Percentiles rank a stretch among this genome's conserved stretches.
phyloP scores from a whole-genome alignment of 2,329 filamentous ascomycete genomes.

The Scedosporium aurantiacum region DNA sequence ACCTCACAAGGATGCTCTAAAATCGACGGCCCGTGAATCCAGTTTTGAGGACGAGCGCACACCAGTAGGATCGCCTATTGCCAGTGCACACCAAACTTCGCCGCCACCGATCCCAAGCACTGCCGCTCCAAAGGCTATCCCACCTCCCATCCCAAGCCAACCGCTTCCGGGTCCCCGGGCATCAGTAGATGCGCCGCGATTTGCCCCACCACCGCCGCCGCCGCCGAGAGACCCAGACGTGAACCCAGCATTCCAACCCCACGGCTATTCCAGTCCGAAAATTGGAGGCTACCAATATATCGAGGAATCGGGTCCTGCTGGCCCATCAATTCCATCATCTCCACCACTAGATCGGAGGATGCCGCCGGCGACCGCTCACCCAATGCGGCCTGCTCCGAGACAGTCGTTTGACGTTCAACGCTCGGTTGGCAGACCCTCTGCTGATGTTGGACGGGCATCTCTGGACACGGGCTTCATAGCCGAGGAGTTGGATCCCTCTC shows the following conservation, averaged over 20 bases:
- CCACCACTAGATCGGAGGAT: slow-evolving; percentile 33
- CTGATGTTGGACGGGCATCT: slow-evolving; percentile 64
- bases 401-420: slow-evolving; percentile 24
- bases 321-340: slow-evolving; percentile 31
- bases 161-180: slow-evolving; percentile 29
- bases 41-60: slow-evolving; percentile 57
- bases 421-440: slow-evolving; percentile 46
- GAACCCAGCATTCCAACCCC: slow-evolving; percentile 62
- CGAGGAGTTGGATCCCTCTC: slow-evolving; percentile 70
- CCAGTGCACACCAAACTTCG: slow-evolving; percentile 31
- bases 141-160: slow-evolving; percentile 55
- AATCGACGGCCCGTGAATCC: slow-evolving; percentile 65
- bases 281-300: slow-evolving; percentile 24
- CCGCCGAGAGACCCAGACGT: slow-evolving; percentile 23
- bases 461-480: slow-evolving; percentile 78
- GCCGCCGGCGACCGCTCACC: slow-evolving; percentile 17
- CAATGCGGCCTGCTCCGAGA: slow-evolving; percentile 12
- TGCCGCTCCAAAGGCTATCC: slow-evolving; percentile 43
- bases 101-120: slow-evolving; percentile 45
- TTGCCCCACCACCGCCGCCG: slow-evolving; percentile 23
- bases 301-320: slow-evolving; percentile 38
- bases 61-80: slow-evolving; percentile 41
- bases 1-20: slow-evolving; percentile 89
- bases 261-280: slow-evolving; percentile 35
- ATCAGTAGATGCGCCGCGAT: slow-evolving; percentile 50